Base-by-base conservation (phyloP, 257 asterid species). In the Thymus mandschuricus region DNA sequence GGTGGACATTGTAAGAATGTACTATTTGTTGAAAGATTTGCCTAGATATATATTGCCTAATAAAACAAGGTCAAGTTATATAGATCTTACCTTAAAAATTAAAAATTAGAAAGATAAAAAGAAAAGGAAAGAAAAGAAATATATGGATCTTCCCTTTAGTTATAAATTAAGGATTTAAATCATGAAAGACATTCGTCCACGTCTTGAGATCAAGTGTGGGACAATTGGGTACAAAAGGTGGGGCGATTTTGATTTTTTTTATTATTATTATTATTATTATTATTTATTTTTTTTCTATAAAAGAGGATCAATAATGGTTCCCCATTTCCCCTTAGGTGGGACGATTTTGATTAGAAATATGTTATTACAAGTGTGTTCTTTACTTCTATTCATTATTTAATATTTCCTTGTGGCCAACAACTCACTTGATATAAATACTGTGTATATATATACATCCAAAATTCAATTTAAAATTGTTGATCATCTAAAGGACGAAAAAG, bases 151-250 rank as follows among this genome's bases (percentile, higher is more conserved):
- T 62, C 40, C 66, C 40, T 41, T 57, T 49, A 13, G 38, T 50
- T 56, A 31, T 69, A 64, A 71, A 58, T 45, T 69, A 45, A 10
- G 63, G 6, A 55, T 70, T 54, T 63, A 44, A 52, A 35, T 11
- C 74, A 43, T 71, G 81, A 51, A 71, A 52, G 54, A 59, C 55
- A 59, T 66, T 77, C 62, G 33, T 60, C 78, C 81, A 71, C 75
- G 75, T 72, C 70, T 21, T 40, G 65, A 49, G 30, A 33, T 68
- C 43, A 50, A 50, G 8, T 6, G 29, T 34, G 33, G 4, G 44
- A 60, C 15, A 38, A 31, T 2, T 59, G 58, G 49, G 10, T 35
- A 29, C 28, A 28, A 34, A 8, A 57, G 27, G 67, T 48, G 44
- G 43, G 33, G 7, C 46, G 6, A 52, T 21, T 21, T 21, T 21